Base-by-base conservation (phyloP, 208 protist species). In the Paratrypanosoma confusum region DNA sequence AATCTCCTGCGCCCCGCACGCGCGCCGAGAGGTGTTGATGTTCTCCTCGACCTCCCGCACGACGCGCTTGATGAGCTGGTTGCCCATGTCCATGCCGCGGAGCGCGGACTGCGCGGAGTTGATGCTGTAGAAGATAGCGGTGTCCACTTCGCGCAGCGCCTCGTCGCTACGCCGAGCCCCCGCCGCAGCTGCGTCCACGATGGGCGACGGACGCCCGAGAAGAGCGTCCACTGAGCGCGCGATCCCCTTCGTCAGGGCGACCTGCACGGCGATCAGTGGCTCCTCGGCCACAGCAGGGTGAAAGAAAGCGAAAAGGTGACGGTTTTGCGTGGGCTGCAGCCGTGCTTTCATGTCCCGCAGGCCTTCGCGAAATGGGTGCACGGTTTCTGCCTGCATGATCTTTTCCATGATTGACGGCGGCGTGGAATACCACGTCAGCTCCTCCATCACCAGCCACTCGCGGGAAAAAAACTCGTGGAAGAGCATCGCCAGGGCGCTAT, bases 81-180 rank as follows among this genome's bases (percentile, higher is more conserved):
- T 87, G 27, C 83, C 83, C 62, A 92, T 72, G 59, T 87, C 77
- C 49, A 92, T 69, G 8, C 83, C 83, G 25, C 64, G 67, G 33
- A 92, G 51, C 18, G 77, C 75, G 22, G 60, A 65, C 46, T 89
- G 73, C 0, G 68, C 67, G 5, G 79, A 79, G 56, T 84, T 88
- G 43, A 92, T 92, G 52, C 73, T 85, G 62, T 92, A 92, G 50
- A 92, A 92, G 29, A 83, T 83, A 22, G 83, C 79, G 1, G 79
- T 84, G 51, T 86, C 71, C 44, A 83, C 81, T 16, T 56, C 36
- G 21, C 60, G 54, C 46, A 70, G 66, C 5, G 36, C 25, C 22
- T 34, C 18, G 0, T 41, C 32, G 35, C 39, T 37, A 25, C 18
- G 27, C 27, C 14, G 34, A 39, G n/a, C 21, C 27, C 4, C 16